phyloP scores from a whole-genome alignment of 73 alveolate species.

The Tetrahymena malaccensis region DNA sequence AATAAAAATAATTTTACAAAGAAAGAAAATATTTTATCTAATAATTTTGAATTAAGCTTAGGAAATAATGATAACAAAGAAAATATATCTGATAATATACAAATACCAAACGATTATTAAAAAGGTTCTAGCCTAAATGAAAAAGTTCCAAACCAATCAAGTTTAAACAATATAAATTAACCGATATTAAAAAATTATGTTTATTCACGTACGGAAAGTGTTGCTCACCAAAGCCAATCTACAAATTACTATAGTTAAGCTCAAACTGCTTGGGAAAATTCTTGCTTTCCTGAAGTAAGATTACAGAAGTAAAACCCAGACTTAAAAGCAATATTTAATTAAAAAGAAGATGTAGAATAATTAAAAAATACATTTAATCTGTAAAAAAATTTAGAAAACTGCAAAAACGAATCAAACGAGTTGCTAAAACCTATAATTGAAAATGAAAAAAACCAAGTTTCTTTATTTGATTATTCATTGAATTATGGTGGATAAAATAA shows the following conservation, averaged over 20 bases:
- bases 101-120: background rate
- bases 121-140: background rate
- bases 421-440: background rate
- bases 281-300: background rate
- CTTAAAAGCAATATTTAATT: background rate
- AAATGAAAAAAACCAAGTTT: background rate
- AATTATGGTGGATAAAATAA: background rate
- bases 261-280: background rate
- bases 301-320: background rate
- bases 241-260: background rate
- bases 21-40: background rate
- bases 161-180: background rate
- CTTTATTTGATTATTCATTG: background rate
- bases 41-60: background rate
- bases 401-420: background rate
- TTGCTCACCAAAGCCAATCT: background rate
- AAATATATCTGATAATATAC: background rate
- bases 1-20: too few relatives aligned
- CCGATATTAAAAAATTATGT: background rate
- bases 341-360: background rate
- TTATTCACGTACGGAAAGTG: background rate
- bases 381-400: background rate
- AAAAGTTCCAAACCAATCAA: background rate
- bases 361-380: background rate
- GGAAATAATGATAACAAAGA: background rate